These are phyloP conservation scores for Gymnopilus dilepis DNA, from an alignment of 768 basidiomycete species.

Conservation along the genomic window DNA sequence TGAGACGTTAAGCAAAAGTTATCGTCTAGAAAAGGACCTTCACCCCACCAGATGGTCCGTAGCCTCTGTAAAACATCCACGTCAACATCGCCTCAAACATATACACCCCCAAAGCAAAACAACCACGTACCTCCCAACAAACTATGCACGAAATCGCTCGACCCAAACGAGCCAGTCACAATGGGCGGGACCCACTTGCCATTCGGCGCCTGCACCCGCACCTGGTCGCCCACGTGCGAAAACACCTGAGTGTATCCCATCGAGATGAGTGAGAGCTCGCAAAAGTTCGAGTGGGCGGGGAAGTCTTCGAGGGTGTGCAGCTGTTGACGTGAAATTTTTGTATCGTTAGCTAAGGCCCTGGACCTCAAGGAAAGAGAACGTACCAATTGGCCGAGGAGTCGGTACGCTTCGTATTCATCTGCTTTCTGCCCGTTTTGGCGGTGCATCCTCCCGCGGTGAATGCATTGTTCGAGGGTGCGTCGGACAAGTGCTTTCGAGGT, in stretches of 20 bases:
- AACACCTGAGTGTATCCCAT: slow-evolving; percentile 83
- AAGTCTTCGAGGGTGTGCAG: slow-evolving; percentile 88
- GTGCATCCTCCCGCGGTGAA: slow-evolving; percentile 74
- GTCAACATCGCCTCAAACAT: slow-evolving; percentile 38
- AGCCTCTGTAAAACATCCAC: slow-evolving; percentile 56
- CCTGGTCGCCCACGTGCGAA: slow-evolving; percentile 83
- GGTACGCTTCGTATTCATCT: slow-evolving; percentile 80
- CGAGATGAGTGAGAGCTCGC: slow-evolving; percentile 77
- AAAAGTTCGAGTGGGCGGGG: slow-evolving; percentile 89
- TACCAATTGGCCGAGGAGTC: slow-evolving; percentile 76
- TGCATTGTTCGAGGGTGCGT: slow-evolving; percentile 76
- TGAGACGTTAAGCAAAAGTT: not conserved
- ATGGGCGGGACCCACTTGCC: slow-evolving; percentile 81
- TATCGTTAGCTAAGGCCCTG: not conserved
- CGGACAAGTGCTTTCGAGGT: slow-evolving; percentile 83
- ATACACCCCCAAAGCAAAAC: not conserved
- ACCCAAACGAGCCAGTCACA: slow-evolving; percentile 84
- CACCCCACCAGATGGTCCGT: slow-evolving; percentile 62
- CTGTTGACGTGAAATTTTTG: slow-evolving; percentile 35
- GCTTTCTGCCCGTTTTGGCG: slow-evolving; percentile 60
- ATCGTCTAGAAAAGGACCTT: not conserved
- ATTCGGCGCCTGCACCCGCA: slow-evolving; percentile 73
- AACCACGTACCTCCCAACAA: slow-evolving; percentile 66
- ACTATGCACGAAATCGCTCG: slow-evolving; percentile 80
- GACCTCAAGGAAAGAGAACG: slow-evolving; percentile 29